Percentiles rank a stretch among this genome's conserved stretches.
Conservation (phyloP, 2,329 filamentous ascomycete species). For the Hymenoscyphus scutula region DNA sequence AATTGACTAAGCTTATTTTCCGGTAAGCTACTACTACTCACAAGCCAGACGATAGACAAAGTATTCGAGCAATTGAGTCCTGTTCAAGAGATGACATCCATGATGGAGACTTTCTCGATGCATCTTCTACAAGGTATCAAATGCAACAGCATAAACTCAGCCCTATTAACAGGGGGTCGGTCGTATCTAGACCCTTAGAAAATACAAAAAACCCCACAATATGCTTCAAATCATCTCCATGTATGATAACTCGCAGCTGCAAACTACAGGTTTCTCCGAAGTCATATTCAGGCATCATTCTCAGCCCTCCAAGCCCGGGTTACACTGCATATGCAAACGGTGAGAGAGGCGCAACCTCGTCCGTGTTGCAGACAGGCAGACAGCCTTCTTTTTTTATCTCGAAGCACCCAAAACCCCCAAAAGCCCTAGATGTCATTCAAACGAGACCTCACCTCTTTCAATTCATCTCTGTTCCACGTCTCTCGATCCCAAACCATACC, state of each 20-base stretch:
- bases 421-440: too few species aligned
- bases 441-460: neutral
- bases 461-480: neutral
- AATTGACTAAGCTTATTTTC: too few species aligned
- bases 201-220: neutral
- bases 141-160: neutral
- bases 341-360: neutral
- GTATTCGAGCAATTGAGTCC: neutral
- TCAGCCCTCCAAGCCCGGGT: neutral
- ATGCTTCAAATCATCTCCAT: neutral
- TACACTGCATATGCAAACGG: neutral
- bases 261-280: neutral
- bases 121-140: neutral
- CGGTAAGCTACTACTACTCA: too few species aligned
- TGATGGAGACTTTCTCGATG: neutral
- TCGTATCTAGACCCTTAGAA: neutral
- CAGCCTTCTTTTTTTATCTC: slow-evolving; percentile 2
- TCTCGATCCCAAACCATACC: neutral
- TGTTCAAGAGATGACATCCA: too few species aligned
- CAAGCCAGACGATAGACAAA: too few species aligned
- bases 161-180: neutral
- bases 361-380: neutral
- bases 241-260: too few species aligned
- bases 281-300: neutral
- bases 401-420: too few species aligned